A percentile compares a stretch with the other conserved stretches of the same genome.
Conservation (phyloP, 257 asterid genomes). For the Nicotiana obtusifolia region DNA sequence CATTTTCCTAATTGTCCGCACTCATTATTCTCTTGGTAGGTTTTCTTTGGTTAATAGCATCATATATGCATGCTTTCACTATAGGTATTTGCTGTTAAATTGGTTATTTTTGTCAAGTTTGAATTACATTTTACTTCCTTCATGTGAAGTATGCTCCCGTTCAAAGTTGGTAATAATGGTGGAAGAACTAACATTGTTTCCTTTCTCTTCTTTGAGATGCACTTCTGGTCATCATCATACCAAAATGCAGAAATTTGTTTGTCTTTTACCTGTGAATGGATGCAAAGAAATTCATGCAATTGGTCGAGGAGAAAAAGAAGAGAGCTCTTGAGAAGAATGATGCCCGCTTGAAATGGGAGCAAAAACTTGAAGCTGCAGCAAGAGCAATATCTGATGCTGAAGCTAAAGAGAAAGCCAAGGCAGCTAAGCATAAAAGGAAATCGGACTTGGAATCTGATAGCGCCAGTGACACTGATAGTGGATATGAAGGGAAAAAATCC, state of each 20-base stretch:
- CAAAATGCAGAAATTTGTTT: conserved; percentile 89
- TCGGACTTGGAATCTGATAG: conserved; percentile 43
- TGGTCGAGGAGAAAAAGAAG: conserved; percentile 95
- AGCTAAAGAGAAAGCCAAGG: conserved; percentile 54
- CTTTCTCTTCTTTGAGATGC: conserved; percentile 97
- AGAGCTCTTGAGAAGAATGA: conserved; percentile 79
- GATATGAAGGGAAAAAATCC: conserved; percentile 35
- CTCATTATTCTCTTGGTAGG: neutral
- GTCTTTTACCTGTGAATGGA: conserved; percentile 67
- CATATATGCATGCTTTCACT: neutral
- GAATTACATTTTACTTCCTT: neutral
- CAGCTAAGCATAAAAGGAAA: conserved; percentile 57
- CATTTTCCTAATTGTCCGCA: neutral
- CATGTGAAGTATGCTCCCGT: neutral
- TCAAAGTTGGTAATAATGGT: conserved; percentile 13
- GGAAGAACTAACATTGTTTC: conserved; percentile 93
- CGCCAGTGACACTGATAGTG: conserved; percentile 37
- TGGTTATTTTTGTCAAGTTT: neutral
- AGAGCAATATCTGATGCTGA: conserved; percentile 69
- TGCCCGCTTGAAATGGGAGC: conserved; percentile 95
- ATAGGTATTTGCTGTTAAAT: neutral
- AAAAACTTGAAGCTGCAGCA: conserved; percentile 89
- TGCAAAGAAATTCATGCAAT: conserved; percentile 86
- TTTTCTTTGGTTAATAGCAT: neutral
- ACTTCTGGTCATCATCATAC: conserved; percentile 95